A percentile compares a stretch with the other conserved stretches of the same genome.
Conservation (phyloP, 2,329 filamentous ascomycete species). For the Domatiomyces globalis region DNA sequence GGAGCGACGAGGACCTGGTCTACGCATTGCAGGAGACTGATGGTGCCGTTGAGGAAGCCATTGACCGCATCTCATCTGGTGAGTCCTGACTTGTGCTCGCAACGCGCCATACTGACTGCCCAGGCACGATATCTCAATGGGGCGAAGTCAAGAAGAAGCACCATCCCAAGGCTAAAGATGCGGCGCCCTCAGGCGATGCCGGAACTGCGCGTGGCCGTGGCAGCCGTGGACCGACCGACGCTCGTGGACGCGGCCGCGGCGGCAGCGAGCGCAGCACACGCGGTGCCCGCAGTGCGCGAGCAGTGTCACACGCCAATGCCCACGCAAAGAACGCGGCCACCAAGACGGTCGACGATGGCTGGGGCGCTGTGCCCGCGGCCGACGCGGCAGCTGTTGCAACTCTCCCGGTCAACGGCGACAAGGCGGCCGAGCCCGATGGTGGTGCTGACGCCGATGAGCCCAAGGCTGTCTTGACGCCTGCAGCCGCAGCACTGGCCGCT, state of each 20-base stretch:
- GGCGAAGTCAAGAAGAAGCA: conserved; percentile 40
- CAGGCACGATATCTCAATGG: conserved; percentile 39
- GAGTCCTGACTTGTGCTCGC: background rate
- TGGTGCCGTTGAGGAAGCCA: conserved; percentile 34
- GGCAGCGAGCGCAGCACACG: conserved; percentile 32
- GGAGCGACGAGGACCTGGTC: conserved; percentile 89
- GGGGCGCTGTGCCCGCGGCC: conserved; percentile 18
- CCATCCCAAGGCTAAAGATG: conserved; percentile 35
- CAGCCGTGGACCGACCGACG: conserved; percentile 31
- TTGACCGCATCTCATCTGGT: conserved; percentile 40
- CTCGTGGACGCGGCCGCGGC: conserved; percentile 30
- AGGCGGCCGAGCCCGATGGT: conserved; percentile 18
- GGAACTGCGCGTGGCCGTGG: conserved; percentile 29
- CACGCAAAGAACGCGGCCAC: conserved; percentile 20
- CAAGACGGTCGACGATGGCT: conserved; percentile 19
- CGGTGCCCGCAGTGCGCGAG: conserved; percentile 33
- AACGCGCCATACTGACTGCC: conserved; percentile 1
- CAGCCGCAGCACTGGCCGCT: conserved; percentile 5
- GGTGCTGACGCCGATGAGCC: conserved; percentile 23
- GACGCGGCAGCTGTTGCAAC: conserved; percentile 17
- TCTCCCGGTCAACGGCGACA: conserved; percentile 8
- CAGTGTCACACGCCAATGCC: conserved; percentile 30
- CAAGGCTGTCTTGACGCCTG: conserved; percentile 5
- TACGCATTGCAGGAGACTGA: conserved; percentile 72
- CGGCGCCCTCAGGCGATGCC: conserved; percentile 23